Percentiles rank a stretch among this genome's conserved stretches.
Conservation (phyloP, 164 flowering plant species). For the Nymphaea thermarum region DNA sequence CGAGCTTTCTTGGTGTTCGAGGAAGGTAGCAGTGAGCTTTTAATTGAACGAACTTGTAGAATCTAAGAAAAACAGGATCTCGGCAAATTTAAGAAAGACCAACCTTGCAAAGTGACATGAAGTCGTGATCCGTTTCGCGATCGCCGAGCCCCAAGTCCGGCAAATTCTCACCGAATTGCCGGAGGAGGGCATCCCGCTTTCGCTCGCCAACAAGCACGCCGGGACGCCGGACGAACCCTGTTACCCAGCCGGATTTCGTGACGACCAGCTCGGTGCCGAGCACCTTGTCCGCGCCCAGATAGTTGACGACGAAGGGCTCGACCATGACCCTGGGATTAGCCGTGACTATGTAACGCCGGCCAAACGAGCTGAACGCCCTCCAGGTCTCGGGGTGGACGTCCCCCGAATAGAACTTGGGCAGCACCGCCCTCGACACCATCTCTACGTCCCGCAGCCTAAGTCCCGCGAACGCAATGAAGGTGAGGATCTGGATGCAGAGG, state of each 20-base stretch:
- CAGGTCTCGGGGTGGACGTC: conserved; percentile 34
- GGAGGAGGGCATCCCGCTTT: conserved; percentile 18
- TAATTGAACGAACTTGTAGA: neutral
- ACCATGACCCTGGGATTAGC: conserved; percentile 25
- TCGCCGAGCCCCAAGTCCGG: conserved; percentile 37
- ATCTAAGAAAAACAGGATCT: neutral
- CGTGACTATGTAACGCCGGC: conserved; percentile 23
- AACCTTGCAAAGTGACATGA: conserved; percentile 37
- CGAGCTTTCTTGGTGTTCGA: no score
- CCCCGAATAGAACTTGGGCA: conserved; percentile 31
- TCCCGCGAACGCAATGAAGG: conserved; percentile 26
- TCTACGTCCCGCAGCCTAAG: conserved; percentile 24
- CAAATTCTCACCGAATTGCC: conserved; percentile 13
- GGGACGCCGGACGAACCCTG: conserved; percentile 23
- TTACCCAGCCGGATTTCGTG: conserved; percentile 21
- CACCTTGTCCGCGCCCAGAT: conserved; percentile 19
- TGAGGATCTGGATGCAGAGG: conserved; percentile 23
- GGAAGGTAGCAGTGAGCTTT: no score
- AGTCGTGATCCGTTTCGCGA: conserved; percentile 24
- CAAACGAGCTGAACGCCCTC: conserved; percentile 30
- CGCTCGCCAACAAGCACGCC: conserved; percentile 27
- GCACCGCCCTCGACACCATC: conserved; percentile 31
- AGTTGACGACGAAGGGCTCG: conserved; percentile 18
- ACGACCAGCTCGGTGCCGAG: conserved; percentile 17
- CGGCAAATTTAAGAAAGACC: neutral